These are phyloP conservation scores for Chimonanthus praecox DNA, from an alignment of 164 flowering plant genomes.

Conservation along the genomic window DNA sequence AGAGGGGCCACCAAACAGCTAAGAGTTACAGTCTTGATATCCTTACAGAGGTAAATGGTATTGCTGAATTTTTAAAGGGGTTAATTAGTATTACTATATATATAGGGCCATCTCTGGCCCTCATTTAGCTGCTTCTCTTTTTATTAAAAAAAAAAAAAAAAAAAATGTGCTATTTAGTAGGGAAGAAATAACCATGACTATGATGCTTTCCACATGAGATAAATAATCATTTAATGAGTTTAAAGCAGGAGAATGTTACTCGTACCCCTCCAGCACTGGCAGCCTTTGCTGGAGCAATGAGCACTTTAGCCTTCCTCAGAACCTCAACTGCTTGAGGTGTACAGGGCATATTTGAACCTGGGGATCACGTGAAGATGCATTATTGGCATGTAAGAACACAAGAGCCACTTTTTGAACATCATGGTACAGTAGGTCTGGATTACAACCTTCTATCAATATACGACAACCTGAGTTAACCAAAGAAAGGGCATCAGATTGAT, in stretches of 20 bases:
- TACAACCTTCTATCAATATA: slow-evolving; percentile 84
- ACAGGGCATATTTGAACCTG: slow-evolving; percentile 98
- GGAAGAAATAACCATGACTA: too few species aligned
- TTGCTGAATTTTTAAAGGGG: not conserved
- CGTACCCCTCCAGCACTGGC: slow-evolving; percentile 98
- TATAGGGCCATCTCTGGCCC: not conserved
- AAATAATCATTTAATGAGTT: too few species aligned
- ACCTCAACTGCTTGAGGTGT: slow-evolving; percentile 92
- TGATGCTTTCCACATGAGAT: too few species aligned
- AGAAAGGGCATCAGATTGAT: slow-evolving; percentile 88
- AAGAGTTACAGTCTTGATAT: too few species aligned
- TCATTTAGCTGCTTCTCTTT: not conserved
- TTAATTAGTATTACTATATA: not conserved
- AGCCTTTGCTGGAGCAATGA: slow-evolving; percentile 95
- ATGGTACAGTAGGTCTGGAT: not conserved
- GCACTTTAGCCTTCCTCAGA: slow-evolving; percentile 78
- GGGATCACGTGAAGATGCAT: not conserved
- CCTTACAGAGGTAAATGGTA: not conserved
- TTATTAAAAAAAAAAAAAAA: too few species aligned
- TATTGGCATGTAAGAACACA: not conserved
- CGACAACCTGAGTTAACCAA: slow-evolving; percentile 94
- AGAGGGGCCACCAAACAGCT: not conserved
- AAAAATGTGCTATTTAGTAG: too few species aligned
- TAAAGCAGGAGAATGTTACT: not conserved
- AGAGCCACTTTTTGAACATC: not conserved